phyloP scores from a whole-genome alignment of 371 early-diverging fungal genomes.

The Batkoa obscura region DNA sequence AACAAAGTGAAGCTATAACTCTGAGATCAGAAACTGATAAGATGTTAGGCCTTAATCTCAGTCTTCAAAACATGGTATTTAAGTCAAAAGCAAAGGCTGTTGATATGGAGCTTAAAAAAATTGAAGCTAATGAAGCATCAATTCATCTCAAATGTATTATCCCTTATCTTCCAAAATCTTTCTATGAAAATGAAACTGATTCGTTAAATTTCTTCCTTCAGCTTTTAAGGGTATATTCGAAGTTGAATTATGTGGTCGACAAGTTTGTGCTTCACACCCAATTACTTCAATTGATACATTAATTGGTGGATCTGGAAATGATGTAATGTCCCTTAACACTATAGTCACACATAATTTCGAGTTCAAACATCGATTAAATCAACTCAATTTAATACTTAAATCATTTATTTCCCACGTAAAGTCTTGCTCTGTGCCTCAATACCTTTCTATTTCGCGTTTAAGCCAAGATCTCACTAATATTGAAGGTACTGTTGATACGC shows the following conservation, averaged over 20 bases:
- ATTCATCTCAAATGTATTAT: constrained; percentile 50
- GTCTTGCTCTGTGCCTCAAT: constrained; percentile 41
- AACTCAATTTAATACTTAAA: background rate
- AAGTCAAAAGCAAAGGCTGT: constrained; percentile 75
- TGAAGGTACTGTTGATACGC: constrained; percentile 43
- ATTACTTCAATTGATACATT: background rate
- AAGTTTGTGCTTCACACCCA: constrained; percentile 16
- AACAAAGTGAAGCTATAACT: constrained; percentile 22
- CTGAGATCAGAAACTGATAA: constrained; percentile 57
- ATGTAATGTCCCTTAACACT: background rate
- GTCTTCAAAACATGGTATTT: constrained; percentile 56
- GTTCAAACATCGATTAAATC: background rate
- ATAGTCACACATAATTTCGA: constrained; percentile 1
- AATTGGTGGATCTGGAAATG: background rate
- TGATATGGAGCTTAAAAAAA: constrained; percentile 68
- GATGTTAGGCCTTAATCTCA: constrained; percentile 62
- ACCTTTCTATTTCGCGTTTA: constrained; percentile 41
- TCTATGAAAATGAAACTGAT: constrained; percentile 60
- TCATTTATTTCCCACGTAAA: constrained; percentile 42
- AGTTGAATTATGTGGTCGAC: constrained; percentile 47
- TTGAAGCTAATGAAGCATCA: constrained; percentile 65
- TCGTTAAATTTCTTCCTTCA: constrained; percentile 50
- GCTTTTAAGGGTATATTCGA: constrained; percentile 60
- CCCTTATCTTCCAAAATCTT: constrained; percentile 68
- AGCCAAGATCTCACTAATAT: constrained; percentile 45